A percentile compares a stretch with the other conserved stretches of the same genome.
Conservation (phyloP, 2,329 filamentous ascomycete genomes). For the Aulographum hederae region DNA sequence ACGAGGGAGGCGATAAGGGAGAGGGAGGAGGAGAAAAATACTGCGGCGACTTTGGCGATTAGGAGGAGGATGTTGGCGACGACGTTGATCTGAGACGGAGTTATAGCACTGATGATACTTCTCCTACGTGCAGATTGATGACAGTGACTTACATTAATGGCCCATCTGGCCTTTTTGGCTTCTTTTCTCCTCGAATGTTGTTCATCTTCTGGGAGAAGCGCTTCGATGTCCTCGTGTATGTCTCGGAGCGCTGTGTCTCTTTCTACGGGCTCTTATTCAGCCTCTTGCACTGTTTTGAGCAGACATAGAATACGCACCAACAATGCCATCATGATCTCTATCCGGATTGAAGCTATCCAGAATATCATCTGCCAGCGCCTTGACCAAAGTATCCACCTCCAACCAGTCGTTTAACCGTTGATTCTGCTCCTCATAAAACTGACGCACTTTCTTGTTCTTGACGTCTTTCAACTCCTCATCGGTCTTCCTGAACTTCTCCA, state of each 20-base stretch:
- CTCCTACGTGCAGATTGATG: not conserved
- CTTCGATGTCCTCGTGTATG: constrained; percentile 31
- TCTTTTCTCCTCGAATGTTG: constrained; percentile 27
- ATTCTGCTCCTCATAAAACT: constrained; percentile 38
- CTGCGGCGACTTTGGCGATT: constrained; percentile 35
- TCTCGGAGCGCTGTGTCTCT: constrained; percentile 30
- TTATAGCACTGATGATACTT: constrained; percentile 3
- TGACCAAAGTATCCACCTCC: constrained; percentile 39
- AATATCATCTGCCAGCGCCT: constrained; percentile 37
- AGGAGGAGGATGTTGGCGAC: constrained; percentile 40
- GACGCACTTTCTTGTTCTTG: constrained; percentile 31
- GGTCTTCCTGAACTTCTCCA: constrained; percentile 32
- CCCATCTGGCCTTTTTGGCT: constrained; percentile 32
- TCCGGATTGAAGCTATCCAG: constrained; percentile 43
- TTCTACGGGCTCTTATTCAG: no score
- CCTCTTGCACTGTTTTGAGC: no score
- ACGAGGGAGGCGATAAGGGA: constrained; percentile 43
- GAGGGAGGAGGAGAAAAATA: constrained; percentile 36
- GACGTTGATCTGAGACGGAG: constrained; percentile 30
- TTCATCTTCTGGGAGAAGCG: constrained; percentile 37
- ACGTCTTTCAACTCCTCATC: constrained; percentile 35
- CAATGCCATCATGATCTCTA: constrained; percentile 32
- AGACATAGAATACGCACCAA: not conserved
- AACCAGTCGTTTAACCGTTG: constrained; percentile 36
- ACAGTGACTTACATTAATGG: constrained; percentile 27